Evolutionary conservation across 306 rosid genomes (phyloP).

Genomic region (Dicorynia guianensis): DNA sequence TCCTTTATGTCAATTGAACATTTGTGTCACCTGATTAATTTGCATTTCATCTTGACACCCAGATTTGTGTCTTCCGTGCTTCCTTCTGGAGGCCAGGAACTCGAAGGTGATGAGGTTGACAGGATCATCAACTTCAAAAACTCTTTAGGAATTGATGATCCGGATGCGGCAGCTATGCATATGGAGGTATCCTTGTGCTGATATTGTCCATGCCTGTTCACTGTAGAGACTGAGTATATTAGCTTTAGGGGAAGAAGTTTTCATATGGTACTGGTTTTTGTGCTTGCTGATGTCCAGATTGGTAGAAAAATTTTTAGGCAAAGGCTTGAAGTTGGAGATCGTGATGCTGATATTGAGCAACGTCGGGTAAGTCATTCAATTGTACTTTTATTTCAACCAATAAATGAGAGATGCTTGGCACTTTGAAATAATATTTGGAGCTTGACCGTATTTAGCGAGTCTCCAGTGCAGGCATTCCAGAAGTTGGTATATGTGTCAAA

Average conservation of each 20-base stretch:
- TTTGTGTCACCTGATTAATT: slow-evolving; percentile 33
- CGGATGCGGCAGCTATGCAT: slow-evolving; percentile 97
- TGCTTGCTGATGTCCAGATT: slow-evolving; percentile 60
- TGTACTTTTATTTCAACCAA: slow-evolving; percentile 27
- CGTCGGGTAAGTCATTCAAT: slow-evolving; percentile 77
- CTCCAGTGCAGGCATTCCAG: slow-evolving; percentile 99
- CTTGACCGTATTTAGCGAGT: slow-evolving; percentile 77
- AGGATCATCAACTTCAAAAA: slow-evolving; percentile 75
- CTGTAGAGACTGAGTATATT: slow-evolving; percentile 27
- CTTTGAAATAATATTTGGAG: slow-evolving; percentile 49
- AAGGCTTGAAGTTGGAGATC: slow-evolving; percentile 94
- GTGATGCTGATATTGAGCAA: slow-evolving; percentile 80
- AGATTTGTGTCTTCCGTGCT: slow-evolving; percentile 84
- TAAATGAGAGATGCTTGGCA: slow-evolving; percentile 12
- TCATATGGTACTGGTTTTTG: slow-evolving; percentile 35
- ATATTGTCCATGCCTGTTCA: not conserved
- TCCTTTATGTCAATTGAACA: not conserved
- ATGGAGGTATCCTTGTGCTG: slow-evolving; percentile 72
- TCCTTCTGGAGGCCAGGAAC: slow-evolving; percentile 86
- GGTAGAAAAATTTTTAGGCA: slow-evolving; percentile 90
- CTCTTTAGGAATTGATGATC: slow-evolving; percentile 91
- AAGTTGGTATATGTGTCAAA: slow-evolving; percentile 95
- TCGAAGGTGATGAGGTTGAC: slow-evolving; percentile 82
- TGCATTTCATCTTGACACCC: slow-evolving; percentile 19
- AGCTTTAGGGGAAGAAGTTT: slow-evolving; percentile 28